phyloP scores from a whole-genome alignment of 495 filamentous ascomycete species.

The Amphirosellinia nigrospora region DNA sequence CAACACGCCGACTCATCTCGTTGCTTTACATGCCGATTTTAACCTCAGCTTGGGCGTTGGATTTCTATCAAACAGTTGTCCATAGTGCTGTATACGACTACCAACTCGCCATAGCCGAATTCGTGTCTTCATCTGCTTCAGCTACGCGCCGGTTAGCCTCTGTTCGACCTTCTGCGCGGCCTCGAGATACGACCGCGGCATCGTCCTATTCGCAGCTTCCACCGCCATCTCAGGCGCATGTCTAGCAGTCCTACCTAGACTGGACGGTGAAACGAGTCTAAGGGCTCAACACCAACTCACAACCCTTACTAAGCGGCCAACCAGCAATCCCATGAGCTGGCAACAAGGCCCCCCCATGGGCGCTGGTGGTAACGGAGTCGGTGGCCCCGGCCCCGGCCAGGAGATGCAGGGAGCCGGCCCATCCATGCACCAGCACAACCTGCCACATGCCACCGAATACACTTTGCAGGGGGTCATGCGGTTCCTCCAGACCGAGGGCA shows the following conservation, averaged over 20 bases:
- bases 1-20: neutral
- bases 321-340: slow-evolving; percentile 36
- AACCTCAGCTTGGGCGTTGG: neutral
- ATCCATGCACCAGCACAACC: slow-evolving; percentile 45
- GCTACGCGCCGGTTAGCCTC: neutral
- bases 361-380: slow-evolving; percentile 35
- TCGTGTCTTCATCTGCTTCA: neutral
- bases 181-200: slow-evolving; percentile 25
- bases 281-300: slow-evolving; percentile 25
- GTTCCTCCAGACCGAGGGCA: slow-evolving; percentile 99
- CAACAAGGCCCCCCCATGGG: slow-evolving; percentile 40
- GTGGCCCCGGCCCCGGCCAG: slow-evolving; percentile 31
- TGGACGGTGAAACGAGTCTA: slow-evolving; percentile 39
- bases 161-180: neutral
- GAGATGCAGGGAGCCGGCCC: slow-evolving; percentile 34
- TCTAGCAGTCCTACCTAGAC: slow-evolving; percentile 24
- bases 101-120: neutral
- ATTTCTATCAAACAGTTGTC: neutral
- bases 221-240: slow-evolving; percentile 34
- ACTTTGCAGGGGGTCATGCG: slow-evolving; percentile 99
- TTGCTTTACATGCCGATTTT: neutral
- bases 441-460: slow-evolving; percentile 92
- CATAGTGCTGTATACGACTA: neutral
- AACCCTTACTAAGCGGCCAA: neutral
- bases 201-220: neutral